Evolutionary conservation across 768 basidiomycete genomes (phyloP), one percentile per base, ranked within the genome.

Genomic region (Ramaria sp.): DNA sequence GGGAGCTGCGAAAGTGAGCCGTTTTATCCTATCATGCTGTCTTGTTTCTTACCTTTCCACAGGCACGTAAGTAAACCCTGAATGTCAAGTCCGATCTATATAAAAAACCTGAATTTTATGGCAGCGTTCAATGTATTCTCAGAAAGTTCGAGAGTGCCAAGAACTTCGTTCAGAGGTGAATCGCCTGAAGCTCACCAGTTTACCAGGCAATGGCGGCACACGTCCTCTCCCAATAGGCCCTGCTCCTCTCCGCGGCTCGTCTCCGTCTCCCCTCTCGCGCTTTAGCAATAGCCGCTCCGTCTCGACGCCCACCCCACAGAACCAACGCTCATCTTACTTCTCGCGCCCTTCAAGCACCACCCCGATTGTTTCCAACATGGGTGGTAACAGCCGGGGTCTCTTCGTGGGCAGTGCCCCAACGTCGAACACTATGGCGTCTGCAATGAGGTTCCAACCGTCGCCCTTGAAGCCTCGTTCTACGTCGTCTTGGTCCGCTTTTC

Each of bases 131-230:
- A 72, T 76, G 65, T 81, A 80, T 67, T 69, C 73, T 59, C 78
- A 81, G 72, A 83, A 83, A 74, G 73, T 78, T 55, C 82, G 82
- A 69, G 85, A 87, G 69, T 80, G 74, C 63, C 81, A 83, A 64
- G 73, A 73, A 61, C 74, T 87, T 42, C 81, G 79, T 52, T 74
- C 75, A 55, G 85, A 88, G 69, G 67, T 84, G 53, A 78, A 69
- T 67, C 78, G 83, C 50, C 63, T 74, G 59, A 78, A 74, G 66
- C 71, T 73, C 72, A 39, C 32, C 16, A 45, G 38, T 25, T 43
- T 47, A 10, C 36, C 36, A 13, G 51, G 38, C 38, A 43, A 38
- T 32, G 16, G 28, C 42, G 30, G 18, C 18, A n/a, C 18, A 20
- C 39, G 53, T 36, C 28, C 53, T n/a, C 39, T 47, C 30, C 27